Evolutionary conservation across 228 moss, liverwort and hornwort genomes (phyloP).

Genomic region (Sphagnum magellanicum): DNA sequence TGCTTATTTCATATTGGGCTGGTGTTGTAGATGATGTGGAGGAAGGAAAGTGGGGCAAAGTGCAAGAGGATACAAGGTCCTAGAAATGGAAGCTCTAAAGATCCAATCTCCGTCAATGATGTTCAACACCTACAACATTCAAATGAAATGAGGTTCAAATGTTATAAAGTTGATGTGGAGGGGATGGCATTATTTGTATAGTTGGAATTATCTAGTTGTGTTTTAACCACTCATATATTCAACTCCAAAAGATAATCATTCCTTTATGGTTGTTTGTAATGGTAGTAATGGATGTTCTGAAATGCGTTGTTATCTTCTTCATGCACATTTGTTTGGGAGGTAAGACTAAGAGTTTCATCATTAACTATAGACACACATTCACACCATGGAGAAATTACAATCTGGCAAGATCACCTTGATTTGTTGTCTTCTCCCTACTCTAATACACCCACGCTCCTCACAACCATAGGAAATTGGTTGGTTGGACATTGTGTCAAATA

Average conservation of each 20-base stretch:
- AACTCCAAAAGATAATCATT: too few species aligned
- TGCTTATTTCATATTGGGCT: too few species aligned
- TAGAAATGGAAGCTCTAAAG: constrained; percentile 46
- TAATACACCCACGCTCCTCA: not conserved
- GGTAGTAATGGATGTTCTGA: not conserved
- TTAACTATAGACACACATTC: constrained; percentile 67
- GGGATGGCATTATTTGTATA: too few species aligned
- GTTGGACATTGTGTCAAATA: not conserved
- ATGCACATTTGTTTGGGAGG: not conserved
- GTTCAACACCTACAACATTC: constrained; percentile 87
- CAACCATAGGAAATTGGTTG: too few species aligned
- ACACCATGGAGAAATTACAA: constrained; percentile 76
- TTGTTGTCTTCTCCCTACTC: constrained; percentile 18
- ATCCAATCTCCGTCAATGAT: constrained; percentile 83
- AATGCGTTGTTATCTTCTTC: not conserved
- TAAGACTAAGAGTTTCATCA: constrained; percentile 66
- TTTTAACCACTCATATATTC: too few species aligned
- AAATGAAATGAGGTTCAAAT: constrained; percentile 80
- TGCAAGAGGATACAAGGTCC: constrained; percentile 76
- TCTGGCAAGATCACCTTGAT: constrained; percentile 74
- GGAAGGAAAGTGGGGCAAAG: constrained; percentile 41
- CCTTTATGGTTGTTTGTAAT: too few species aligned
- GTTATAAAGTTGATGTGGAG: too few species aligned
- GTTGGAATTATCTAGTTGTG: too few species aligned
- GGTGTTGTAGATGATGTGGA: constrained; percentile 39